These are phyloP conservation scores for Ganoderma resinaceum DNA, from an alignment of 1,284 basidiomycete genomes.

Conservation along the genomic window DNA sequence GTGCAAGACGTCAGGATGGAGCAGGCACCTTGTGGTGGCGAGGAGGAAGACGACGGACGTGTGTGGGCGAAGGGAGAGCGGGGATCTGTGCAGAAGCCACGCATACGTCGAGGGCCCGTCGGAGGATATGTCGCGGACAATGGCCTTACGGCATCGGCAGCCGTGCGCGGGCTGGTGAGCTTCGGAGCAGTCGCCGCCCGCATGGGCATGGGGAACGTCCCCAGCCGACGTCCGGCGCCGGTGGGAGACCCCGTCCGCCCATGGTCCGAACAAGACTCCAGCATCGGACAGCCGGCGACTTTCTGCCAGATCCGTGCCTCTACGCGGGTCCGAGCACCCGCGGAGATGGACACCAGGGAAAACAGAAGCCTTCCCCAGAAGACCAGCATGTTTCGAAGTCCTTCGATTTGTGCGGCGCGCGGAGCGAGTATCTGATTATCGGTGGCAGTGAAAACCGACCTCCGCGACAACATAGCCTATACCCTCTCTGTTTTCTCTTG, in stretches of 20 bases:
- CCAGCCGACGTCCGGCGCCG: neutral
- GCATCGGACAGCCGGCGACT: neutral
- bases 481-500: neutral
- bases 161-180: neutral
- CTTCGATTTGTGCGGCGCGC: neutral
- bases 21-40: neutral
- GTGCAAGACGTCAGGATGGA: neutral
- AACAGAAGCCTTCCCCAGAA: neutral
- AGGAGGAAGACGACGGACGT: constrained; percentile 6
- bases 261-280: neutral
- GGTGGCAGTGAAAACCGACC: neutral
- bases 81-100: constrained; percentile 8
- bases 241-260: constrained; percentile 4
- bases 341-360: constrained; percentile 9
- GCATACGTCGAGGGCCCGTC: neutral
- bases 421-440: neutral
- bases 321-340: constrained; percentile 11
- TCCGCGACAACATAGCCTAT: neutral
- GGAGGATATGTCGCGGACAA: neutral
- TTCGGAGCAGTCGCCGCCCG: constrained; percentile 4
- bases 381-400: neutral
- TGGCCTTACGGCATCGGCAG: constrained; percentile 1
- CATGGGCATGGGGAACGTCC: neutral
- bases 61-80: constrained; percentile 4
- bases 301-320: constrained; percentile 4